A percentile compares a stretch with the other conserved stretches of the same genome.
Evolutionary conservation across 495 filamentous ascomycete species (phyloP).

Genomic region (Staphylotrichum tortipilum): DNA sequence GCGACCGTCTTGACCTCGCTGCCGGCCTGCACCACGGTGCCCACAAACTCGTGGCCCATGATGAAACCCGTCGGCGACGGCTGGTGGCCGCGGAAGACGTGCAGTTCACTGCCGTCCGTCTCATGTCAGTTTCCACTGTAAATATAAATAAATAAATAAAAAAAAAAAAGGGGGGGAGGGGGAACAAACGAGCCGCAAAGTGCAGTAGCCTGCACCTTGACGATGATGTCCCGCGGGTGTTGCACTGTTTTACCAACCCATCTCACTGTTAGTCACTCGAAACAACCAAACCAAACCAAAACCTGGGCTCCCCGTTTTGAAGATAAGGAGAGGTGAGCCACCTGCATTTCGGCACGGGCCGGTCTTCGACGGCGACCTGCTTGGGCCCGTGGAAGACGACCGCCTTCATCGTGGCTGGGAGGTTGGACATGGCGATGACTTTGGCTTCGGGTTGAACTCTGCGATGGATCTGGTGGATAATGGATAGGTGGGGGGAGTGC

Average conservation of each 20-base stretch:
- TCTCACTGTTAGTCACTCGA: too few relatives aligned
- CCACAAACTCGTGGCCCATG: conserved; percentile 77
- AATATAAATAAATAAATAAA: too few relatives aligned
- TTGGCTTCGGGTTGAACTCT: neutral
- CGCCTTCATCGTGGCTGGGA: conserved; percentile 52
- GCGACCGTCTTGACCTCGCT: conserved; percentile 57
- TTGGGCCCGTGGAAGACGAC: conserved; percentile 60
- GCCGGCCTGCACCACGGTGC: conserved; percentile 61
- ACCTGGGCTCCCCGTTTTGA: too few relatives aligned
- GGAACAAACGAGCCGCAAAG: conserved; percentile 79
- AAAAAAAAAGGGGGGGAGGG: neutral
- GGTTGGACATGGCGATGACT: neutral
- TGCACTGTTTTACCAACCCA: conserved; percentile 45
- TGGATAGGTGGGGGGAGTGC: too few relatives aligned
- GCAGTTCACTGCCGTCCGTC: conserved; percentile 62
- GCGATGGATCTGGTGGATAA: neutral
- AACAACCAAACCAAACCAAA: too few relatives aligned
- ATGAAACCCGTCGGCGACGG: conserved; percentile 40
- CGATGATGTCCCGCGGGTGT: conserved; percentile 66
- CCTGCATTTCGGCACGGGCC: conserved; percentile 51
- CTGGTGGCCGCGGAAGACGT: conserved; percentile 81
- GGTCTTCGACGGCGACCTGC: conserved; percentile 54
- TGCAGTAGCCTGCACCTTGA: conserved; percentile 78
- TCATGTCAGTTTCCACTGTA: neutral
- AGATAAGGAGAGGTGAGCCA: too few relatives aligned